Percentiles rank a stretch among this genome's conserved stretches.
Evolutionary conservation across 768 basidiomycete species (phyloP).

Genomic region (Rhodosporidiobolus sp.): DNA sequence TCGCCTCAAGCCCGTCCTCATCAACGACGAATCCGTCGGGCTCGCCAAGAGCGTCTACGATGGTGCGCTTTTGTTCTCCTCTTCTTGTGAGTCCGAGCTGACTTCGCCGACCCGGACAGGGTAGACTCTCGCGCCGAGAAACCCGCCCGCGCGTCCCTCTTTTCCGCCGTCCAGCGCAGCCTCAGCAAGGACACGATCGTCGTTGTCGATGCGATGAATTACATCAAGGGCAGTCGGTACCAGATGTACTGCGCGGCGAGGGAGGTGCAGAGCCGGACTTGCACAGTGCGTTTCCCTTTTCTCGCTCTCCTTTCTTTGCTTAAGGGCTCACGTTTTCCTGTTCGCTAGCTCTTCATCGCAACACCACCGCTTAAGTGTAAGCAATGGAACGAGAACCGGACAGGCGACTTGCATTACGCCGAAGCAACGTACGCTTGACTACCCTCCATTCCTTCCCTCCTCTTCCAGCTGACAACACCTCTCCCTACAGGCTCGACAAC

Average conservation of each 20-base stretch:
- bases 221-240: slow-evolving; percentile 98
- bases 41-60: slow-evolving; percentile 39
- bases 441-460: too few species aligned
- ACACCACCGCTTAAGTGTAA: slow-evolving; percentile 67
- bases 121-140: slow-evolving; percentile 69
- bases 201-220: slow-evolving; percentile 87
- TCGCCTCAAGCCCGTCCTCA: slow-evolving; percentile 24
- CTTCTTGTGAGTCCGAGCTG: background rate
- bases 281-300: slow-evolving; percentile 63
- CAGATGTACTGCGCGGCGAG: slow-evolving; percentile 95
- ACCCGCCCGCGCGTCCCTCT: slow-evolving; percentile 75
- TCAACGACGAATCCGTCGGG: slow-evolving; percentile 43
- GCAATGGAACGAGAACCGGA: slow-evolving; percentile 65
- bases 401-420: slow-evolving; percentile 58
- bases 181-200: slow-evolving; percentile 71
- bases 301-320: background rate
- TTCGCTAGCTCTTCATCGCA: slow-evolving; percentile 52
- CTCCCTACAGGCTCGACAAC: slow-evolving; percentile 66
- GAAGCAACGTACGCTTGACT: slow-evolving; percentile 64
- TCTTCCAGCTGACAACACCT: background rate
- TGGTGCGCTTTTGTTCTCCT: slow-evolving; percentile 12
- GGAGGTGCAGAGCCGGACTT: slow-evolving; percentile 76
- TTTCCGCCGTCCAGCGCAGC: slow-evolving; percentile 74
- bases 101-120: slow-evolving; percentile 53
- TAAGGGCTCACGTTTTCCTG: too few species aligned